Percentiles rank a stretch among this genome's conserved stretches.
These are phyloP conservation scores for Centaurea solstitialis DNA, from an alignment of 129 eudicot species.

Conservation along the genomic window DNA sequence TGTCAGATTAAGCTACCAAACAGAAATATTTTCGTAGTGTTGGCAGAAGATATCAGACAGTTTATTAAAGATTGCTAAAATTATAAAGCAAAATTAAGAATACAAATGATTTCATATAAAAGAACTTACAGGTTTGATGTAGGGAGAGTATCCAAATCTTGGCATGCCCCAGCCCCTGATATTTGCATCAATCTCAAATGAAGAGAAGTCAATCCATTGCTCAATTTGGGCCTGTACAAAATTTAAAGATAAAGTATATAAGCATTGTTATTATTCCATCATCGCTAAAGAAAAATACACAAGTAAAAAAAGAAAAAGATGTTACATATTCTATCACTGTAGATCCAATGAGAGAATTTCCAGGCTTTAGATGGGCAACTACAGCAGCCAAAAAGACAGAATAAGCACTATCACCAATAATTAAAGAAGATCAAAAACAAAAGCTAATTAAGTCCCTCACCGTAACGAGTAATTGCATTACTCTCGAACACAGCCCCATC, in stretches of 20 bases:
- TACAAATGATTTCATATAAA: neutral
- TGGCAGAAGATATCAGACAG: neutral
- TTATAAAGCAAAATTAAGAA: neutral
- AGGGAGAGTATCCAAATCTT: constrained; percentile 35
- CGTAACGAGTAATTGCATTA: constrained; percentile 89
- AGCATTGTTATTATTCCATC: neutral
- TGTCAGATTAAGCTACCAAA: neutral
- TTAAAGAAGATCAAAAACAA: neutral
- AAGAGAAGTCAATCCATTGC: constrained; percentile 69
- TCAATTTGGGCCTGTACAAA: constrained; percentile 57
- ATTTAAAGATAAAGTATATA: neutral
- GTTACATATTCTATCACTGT: constrained; percentile 67
- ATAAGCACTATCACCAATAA: constrained; percentile 3
- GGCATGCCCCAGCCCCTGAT: constrained; percentile 45
- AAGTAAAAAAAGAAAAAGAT: neutral
- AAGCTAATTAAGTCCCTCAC: constrained; percentile 28
- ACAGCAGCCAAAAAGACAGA: constrained; percentile 25
- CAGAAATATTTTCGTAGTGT: neutral
- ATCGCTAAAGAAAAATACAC: neutral
- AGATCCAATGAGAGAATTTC: constrained; percentile 56
- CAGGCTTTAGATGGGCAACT: constrained; percentile 58
- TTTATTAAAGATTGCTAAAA: neutral
- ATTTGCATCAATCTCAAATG: constrained; percentile 53
- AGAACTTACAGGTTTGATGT: constrained; percentile 34
- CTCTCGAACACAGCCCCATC: constrained; percentile 84